Evolutionary conservation across 768 basidiomycete genomes (phyloP).

Genomic region (Leucocoprinus sp.): DNA sequence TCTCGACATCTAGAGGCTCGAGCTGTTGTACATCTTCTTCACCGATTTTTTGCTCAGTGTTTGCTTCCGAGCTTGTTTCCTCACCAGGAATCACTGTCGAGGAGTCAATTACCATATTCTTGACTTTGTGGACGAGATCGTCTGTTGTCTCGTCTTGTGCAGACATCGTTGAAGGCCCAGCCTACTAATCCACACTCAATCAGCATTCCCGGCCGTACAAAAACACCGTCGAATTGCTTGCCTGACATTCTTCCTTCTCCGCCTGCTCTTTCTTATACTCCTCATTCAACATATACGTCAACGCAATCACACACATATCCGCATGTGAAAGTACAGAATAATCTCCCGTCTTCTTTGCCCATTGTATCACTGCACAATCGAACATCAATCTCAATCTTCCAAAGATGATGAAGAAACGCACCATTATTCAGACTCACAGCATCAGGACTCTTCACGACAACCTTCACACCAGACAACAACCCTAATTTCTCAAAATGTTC

Average conservation of each 20-base stretch:
- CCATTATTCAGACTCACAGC: conserved; percentile 59
- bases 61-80: not conserved
- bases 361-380: conserved; percentile 60
- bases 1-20: conserved; percentile 12
- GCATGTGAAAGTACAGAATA: conserved; percentile 85
- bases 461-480: conserved; percentile 65
- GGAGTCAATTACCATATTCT: conserved; percentile 3
- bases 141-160: not conserved
- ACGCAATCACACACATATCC: conserved; percentile 85
- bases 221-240: not conserved
- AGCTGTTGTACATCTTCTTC: conserved; percentile 12
- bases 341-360: conserved; percentile 95
- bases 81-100: conserved; percentile 1
- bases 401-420: conserved; percentile 21
- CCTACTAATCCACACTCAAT: conserved; percentile 25
- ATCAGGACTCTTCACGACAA: conserved; percentile 65
- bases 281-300: conserved; percentile 73
- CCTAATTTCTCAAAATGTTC: conserved; percentile 80
- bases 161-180: conserved; percentile 3
- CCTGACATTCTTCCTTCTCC: conserved; percentile 22
- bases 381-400: not conserved
- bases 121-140: conserved; percentile 1
- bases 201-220: not conserved
- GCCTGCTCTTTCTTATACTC: conserved; percentile 34
- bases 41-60: conserved; percentile 5